phyloP scores from a whole-genome alignment of 2,329 filamentous ascomycete genomes.

The Ascochyta koolunga region DNA sequence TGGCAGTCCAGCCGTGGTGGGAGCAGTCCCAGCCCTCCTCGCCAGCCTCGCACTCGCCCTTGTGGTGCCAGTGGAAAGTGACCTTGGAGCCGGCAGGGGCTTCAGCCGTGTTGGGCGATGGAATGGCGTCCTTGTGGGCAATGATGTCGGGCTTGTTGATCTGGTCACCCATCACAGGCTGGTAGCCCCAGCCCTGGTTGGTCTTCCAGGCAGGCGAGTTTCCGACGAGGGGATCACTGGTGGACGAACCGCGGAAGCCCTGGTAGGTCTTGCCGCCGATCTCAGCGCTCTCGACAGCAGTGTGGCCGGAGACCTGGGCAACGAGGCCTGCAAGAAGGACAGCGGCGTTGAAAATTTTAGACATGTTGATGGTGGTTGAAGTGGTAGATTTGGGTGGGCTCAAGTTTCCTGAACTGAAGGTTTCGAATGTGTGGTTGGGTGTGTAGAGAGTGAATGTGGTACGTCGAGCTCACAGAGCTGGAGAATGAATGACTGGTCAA shows the following conservation, averaged over 20 bases:
- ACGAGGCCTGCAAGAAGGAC: conserved; percentile 37
- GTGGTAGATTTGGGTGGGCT: neutral
- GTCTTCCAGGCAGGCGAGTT: conserved; percentile 44
- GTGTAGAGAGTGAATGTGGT: conserved; percentile 23
- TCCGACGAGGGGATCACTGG: conserved; percentile 30
- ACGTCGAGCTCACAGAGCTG: conserved; percentile 40
- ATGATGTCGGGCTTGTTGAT: conserved; percentile 40
- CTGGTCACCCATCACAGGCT: conserved; percentile 36
- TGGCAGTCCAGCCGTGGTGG: conserved; percentile 43
- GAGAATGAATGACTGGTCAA: conserved; percentile 36
- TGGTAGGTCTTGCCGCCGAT: conserved; percentile 37
- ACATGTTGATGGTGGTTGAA: conserved; percentile 24
- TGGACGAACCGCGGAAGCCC: conserved; percentile 35
- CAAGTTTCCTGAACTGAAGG: conserved; percentile 10
- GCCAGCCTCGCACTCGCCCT: conserved; percentile 28
- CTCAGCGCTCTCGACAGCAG: conserved; percentile 34
- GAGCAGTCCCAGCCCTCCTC: conserved; percentile 44
- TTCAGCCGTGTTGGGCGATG: conserved; percentile 37
- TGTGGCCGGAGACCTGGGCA: conserved; percentile 34
- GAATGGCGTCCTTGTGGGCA: conserved; percentile 37
- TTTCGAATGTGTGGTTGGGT: conserved; percentile 6
- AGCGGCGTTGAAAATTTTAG: conserved; percentile 36
- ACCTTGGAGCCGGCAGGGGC: conserved; percentile 38
- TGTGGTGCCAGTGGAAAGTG: conserved; percentile 42
- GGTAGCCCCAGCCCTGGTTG: conserved; percentile 41